Evolutionary conservation across 2,329 filamentous ascomycete species (phyloP), one percentile per base, ranked within the genome.

Genomic region (Cladosporium sp.): DNA sequence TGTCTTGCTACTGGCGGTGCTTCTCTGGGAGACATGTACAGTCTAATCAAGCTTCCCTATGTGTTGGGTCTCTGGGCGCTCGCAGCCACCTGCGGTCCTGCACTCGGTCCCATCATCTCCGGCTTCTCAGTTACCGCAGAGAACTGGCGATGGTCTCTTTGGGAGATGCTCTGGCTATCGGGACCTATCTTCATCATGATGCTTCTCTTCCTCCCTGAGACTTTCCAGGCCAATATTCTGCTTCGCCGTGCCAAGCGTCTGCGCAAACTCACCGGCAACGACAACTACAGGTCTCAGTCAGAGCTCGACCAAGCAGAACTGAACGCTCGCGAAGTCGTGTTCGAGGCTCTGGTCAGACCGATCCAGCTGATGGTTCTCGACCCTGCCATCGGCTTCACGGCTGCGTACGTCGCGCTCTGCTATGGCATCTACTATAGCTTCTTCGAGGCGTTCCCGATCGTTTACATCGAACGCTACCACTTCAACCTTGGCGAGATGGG

Each of bases 361-460:
- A 77, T 85, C 15, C 82, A 87, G 75, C 87, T 76, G 60, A 72
- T 68, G 51, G 21, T 76, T 60, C 66, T 71, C 8, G 75, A 77
- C 55, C 87, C 87, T 0, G 85, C 87, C 14, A 83, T 90, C 69
- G 75, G 87, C 67, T 89, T 90, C 75, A 83, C 86, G 1, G 85
- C 88, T 71, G 65, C 88, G 44, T 90, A 89, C 76, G 86, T 84
- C 3, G 84, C 83, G 64, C 82, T 89, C 70, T 83, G 86, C 70
- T 90, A 88, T 75, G 85, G 81, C 63, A 87, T 86, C 73, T 87
- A 87, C 79, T 84, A 84, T 68, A 79, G 79, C 18, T 90, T 84
- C 78, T 90, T 90, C 73, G 87, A 90, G 71, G 85, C 85, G n/a
- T 90, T 90, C 75, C 87, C 87, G 4, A 78, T 88, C 15, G 86